A percentile compares a stretch with the other conserved stretches of the same genome.
These are phyloP conservation scores for Cyphellophora attinorum DNA, from an alignment of 2,329 filamentous ascomycete genomes.

Conservation along the genomic window DNA sequence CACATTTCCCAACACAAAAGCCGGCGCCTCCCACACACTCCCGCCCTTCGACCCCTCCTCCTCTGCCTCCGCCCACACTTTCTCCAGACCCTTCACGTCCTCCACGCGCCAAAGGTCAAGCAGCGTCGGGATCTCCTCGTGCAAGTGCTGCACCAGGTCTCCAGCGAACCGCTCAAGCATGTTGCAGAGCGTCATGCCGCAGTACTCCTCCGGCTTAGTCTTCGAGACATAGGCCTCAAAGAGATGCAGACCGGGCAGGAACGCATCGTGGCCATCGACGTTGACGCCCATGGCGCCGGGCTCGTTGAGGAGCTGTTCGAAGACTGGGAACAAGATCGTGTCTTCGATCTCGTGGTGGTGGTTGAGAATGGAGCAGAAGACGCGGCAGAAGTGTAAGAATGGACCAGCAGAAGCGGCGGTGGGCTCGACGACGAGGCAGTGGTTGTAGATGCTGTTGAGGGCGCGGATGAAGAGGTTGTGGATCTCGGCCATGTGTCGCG, in stretches of 20 bases:
- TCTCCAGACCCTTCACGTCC: slow-evolving; percentile 13
- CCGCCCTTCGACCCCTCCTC: slow-evolving; percentile 7
- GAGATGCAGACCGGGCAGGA: slow-evolving; percentile 15
- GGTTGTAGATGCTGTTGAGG: slow-evolving; percentile 18
- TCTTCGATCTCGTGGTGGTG: slow-evolving; percentile 16
- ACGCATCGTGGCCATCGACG: slow-evolving; percentile 11
- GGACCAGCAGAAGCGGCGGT: slow-evolving; percentile 1
- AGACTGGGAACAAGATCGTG: slow-evolving; percentile 12
- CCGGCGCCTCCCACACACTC: slow-evolving; percentile 10
- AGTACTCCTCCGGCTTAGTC: slow-evolving; percentile 14
- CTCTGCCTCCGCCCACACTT: slow-evolving; percentile 16
- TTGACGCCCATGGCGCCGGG: slow-evolving; percentile 12
- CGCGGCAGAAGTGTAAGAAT: slow-evolving; percentile 18
- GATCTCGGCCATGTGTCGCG: slow-evolving; percentile 17
- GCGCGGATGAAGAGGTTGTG: slow-evolving; percentile 19
- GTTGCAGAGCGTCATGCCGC: slow-evolving; percentile 14
- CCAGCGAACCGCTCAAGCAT: slow-evolving; percentile 17
- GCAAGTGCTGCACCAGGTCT: slow-evolving; percentile 18
- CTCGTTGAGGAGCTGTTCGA: slow-evolving; percentile 10
- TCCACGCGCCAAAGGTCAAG: slow-evolving; percentile 13
- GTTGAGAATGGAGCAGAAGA: slow-evolving; percentile 14
- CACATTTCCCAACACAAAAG: slow-evolving; percentile 16
- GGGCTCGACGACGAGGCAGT: slow-evolving; percentile 12
- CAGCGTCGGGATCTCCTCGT: slow-evolving; percentile 19
- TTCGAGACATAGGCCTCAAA: slow-evolving; percentile 16